Evolutionary conservation across 2,329 filamentous ascomycete genomes (phyloP), one percentile per base, ranked within the genome.

Genomic region (Colletotrichum trifolii): DNA sequence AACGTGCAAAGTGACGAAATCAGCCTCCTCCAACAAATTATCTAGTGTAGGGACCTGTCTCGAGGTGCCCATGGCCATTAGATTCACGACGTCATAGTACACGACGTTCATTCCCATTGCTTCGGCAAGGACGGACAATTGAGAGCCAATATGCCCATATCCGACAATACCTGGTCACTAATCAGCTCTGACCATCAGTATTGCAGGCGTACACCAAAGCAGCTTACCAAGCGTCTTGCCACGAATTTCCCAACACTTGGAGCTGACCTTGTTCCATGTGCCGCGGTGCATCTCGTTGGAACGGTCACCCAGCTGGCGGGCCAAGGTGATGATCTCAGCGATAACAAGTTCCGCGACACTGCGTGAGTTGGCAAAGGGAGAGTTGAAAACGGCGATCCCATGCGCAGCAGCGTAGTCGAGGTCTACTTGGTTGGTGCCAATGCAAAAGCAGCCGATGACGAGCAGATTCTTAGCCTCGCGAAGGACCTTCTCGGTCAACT

Each of bases 381-480:
- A 98, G 82, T 99, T 99, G 88, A 99, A 99, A 69, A 99, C 96
- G 40, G 94, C 94, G 76, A 98, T 97, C 70, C 96, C 94, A 75
- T 92, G 88, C 71, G 86, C 85, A 52, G 93, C 93, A 36, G 94
- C 93, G 75, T 89, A 95, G 67, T 93, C 87, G 66, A 97, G 88
- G 76, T 97, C 91, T 69, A 97, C 94, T 78, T 97, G 94, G 82
- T 97, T 98, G 62, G 96, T 99, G 70, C 96, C 96, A 73, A 99
- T 99, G 79, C 96, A 99, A 86, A 99, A 99, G 83, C 96, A 99
- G 67, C 96, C 96, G 72, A 98, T 89, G 67, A 97, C 96, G 64
- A 98, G 91, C 58, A 99, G 86, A 77, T 97, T 97, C 82, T 94
- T 96, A 60, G 96, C 96, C 77, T 96, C 90, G 61, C 88, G 86